These are phyloP conservation scores for Senecio squalidus DNA, from an alignment of 140 eudicot genomes.

Conservation along the genomic window DNA sequence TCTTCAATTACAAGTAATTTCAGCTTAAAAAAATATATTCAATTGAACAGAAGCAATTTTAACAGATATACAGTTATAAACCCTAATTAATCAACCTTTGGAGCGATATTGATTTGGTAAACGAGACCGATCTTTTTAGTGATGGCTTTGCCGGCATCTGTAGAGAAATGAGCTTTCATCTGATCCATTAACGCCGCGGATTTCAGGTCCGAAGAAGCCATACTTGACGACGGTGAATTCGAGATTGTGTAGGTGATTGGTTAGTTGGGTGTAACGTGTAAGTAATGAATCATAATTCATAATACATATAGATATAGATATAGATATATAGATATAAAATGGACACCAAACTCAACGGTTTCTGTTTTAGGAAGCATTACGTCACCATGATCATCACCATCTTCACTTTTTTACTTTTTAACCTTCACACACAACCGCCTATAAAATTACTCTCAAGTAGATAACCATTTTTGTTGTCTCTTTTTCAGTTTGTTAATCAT, in stretches of 20 bases:
- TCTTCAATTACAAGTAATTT: no score
- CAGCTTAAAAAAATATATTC: neutral
- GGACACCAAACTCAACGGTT: conserved; percentile 32
- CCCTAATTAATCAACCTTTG: conserved; percentile 57
- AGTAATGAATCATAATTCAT: no score
- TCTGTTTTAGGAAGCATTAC: conserved; percentile 3
- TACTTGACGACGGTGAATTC: neutral
- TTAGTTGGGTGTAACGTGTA: neutral
- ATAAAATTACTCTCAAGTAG: neutral
- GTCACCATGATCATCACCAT: conserved; percentile 16
- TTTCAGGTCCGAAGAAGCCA: conserved; percentile 32
- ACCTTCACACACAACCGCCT: neutral
- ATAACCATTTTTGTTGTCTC: no score
- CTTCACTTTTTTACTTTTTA: no score
- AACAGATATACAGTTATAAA: neutral
- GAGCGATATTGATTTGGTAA: conserved; percentile 81
- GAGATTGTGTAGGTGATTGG: conserved; percentile 2
- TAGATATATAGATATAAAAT: neutral
- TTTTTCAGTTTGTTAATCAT: no score
- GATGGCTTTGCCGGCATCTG: conserved; percentile 37
- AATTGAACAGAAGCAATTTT: neutral
- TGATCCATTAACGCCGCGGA: conserved; percentile 46
- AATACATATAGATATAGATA: no score
- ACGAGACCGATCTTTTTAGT: conserved; percentile 49
- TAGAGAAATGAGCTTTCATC: conserved; percentile 31